Evolutionary conservation across 208 protist genomes (phyloP).

Genomic region (Leishmania guyanensis): DNA sequence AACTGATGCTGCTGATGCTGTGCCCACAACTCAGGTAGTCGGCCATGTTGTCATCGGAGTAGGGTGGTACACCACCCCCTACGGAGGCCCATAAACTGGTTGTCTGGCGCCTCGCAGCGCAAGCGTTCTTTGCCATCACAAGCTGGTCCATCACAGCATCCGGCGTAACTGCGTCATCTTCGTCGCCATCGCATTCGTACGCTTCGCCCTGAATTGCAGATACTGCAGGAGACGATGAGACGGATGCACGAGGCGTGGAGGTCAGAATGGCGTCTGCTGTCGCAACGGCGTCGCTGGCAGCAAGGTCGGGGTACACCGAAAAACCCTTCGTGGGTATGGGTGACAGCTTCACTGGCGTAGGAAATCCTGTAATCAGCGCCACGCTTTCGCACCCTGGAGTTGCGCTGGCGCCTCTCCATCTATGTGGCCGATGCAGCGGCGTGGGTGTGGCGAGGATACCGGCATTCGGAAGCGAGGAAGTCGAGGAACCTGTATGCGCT

Average conservation of each 20-base stretch:
- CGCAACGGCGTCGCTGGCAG: not conserved
- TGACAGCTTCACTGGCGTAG: slow-evolving; percentile 58
- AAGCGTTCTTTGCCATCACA: not conserved
- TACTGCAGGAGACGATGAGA: slow-evolving; percentile 11
- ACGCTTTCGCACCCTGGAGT: slow-evolving; percentile 23
- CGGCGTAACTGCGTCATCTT: not conserved
- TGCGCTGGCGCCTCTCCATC: slow-evolving; percentile 6
- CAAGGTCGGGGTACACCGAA: not conserved
- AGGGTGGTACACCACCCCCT: no score
- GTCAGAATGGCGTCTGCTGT: not conserved
- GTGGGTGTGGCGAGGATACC: slow-evolving; percentile 1
- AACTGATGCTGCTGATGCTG: not conserved
- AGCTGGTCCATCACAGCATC: not conserved
- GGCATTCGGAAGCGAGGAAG: not conserved
- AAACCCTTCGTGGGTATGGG: slow-evolving; percentile 57
- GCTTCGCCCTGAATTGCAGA: slow-evolving; percentile 9
- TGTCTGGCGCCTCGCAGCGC: not conserved
- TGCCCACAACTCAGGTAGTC: not conserved
- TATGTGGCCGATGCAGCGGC: slow-evolving; percentile 2
- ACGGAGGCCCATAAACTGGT: not conserved
- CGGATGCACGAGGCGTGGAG: not conserved
- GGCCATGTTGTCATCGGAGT: not conserved
- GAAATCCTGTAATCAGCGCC: slow-evolving; percentile 47
- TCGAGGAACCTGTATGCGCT: not conserved
- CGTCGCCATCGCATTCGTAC: not conserved